Evolutionary conservation across 768 basidiomycete genomes (phyloP).

Genomic region (Psilocybe cubensis): DNA sequence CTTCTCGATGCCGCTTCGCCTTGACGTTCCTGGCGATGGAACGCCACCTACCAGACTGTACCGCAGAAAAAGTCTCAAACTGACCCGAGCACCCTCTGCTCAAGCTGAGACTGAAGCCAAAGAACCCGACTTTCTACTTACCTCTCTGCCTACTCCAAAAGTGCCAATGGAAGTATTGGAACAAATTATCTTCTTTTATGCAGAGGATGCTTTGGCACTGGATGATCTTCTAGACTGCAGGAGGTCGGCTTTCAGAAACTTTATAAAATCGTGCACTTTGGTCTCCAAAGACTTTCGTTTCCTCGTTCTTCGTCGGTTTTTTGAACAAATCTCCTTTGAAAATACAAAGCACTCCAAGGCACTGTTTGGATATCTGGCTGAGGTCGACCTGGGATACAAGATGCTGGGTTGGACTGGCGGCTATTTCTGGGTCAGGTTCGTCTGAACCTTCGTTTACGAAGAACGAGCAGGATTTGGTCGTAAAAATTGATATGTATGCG

Average conservation of each 20-base stretch:
- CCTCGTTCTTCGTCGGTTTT: conserved; percentile 44
- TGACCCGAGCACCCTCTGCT: not conserved
- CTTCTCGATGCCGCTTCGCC: conserved; percentile 1
- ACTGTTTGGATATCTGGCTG: conserved; percentile 15
- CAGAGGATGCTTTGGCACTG: conserved; percentile 14
- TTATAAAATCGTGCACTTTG: conserved; percentile 42
- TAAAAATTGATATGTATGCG: conserved; percentile 9
- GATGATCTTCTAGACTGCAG: conserved; percentile 6
- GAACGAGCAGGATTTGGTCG: too few relatives aligned
- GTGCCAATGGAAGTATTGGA: conserved; percentile 43
- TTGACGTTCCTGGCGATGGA: conserved; percentile 1
- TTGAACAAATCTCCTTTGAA: conserved; percentile 33
- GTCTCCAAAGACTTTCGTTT: conserved; percentile 45
- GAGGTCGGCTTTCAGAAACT: conserved; percentile 26
- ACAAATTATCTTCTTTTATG: conserved; percentile 32
- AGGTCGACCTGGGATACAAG: conserved; percentile 13
- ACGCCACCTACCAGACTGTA: not conserved
- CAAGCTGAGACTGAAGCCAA: not conserved
- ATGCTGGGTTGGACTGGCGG: conserved; percentile 25
- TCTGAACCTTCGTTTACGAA: conserved; percentile 7
- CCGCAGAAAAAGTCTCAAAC: conserved; percentile 3
- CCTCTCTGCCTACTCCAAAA: conserved; percentile 20
- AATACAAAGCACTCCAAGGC: conserved; percentile 6
- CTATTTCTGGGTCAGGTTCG: conserved; percentile 53
- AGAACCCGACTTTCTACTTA: not conserved